These are phyloP conservation scores for Hypoxylon cercidicola DNA, from an alignment of 495 filamentous ascomycete genomes.

Conservation along the genomic window DNA sequence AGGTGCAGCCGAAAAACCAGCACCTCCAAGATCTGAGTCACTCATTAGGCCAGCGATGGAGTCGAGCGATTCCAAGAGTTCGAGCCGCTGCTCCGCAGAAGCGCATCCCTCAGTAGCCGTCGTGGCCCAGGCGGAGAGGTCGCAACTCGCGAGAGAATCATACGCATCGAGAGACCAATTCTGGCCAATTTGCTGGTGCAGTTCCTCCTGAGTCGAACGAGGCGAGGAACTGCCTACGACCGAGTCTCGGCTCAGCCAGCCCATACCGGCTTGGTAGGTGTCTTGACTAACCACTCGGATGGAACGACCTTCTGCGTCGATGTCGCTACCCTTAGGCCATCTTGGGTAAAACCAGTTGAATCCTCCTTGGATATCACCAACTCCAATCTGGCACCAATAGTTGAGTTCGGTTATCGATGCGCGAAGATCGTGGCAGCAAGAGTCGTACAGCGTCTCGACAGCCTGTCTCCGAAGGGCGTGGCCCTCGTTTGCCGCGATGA, in stretches of 20 bases:
- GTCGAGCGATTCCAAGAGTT: constrained; percentile 47
- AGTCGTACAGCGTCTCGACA: constrained; percentile 73
- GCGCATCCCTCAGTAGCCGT: constrained; percentile 32
- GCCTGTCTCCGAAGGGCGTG: constrained; percentile 78
- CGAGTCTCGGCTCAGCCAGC: constrained; percentile 72
- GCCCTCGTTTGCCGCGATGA: constrained; percentile 90
- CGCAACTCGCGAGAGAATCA: constrained; percentile 52
- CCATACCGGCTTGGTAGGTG: constrained; percentile 83
- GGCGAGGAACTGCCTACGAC: constrained; percentile 29
- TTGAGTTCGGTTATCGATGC: constrained; percentile 86
- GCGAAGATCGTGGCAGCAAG: constrained; percentile 76
- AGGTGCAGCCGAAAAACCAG: constrained; percentile 11
- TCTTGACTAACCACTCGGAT: constrained; percentile 85
- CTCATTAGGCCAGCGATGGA: constrained; percentile 56
- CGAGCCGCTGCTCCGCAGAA: constrained; percentile 31
- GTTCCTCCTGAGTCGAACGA: constrained; percentile 58
- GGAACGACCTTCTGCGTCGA: constrained; percentile 70
- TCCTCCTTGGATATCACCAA: constrained; percentile 88
- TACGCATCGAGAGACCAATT: constrained; percentile 66
- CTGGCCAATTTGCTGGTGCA: constrained; percentile 64
- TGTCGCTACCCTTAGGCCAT: constrained; percentile 75
- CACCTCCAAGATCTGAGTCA: constrained; percentile 58
- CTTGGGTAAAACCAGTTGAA: constrained; percentile 88
- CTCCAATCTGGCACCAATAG: constrained; percentile 95
- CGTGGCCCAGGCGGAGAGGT: constrained; percentile 45